Conservation (phyloP, 306 rosid genomes). For the Morella rubra region DNA sequence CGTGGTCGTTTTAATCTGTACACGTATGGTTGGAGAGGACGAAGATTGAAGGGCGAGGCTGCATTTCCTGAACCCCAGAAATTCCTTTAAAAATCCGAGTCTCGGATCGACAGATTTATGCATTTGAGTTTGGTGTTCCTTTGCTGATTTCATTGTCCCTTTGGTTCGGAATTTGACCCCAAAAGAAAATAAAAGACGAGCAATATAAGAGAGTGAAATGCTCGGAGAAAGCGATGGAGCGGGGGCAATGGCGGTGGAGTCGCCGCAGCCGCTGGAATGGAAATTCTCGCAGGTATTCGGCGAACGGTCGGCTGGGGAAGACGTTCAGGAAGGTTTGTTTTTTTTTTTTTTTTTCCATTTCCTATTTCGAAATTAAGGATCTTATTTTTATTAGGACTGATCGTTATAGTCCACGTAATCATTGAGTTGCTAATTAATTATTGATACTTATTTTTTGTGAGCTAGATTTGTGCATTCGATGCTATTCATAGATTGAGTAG, state of each 20-base stretch:
- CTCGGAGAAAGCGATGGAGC: constrained; percentile 37
- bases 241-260: constrained; percentile 23
- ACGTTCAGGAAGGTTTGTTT: constrained; percentile 59
- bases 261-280: constrained; percentile 46
- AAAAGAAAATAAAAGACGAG: neutral
- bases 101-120: constrained; percentile 42
- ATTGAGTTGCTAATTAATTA: neutral
- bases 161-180: neutral
- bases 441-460: neutral
- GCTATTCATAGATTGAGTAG: neutral
- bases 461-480: constrained; percentile 13
- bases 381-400: neutral
- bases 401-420: neutral
- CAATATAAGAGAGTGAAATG: constrained; percentile 17
- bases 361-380: constrained; percentile 13
- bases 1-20: neutral
- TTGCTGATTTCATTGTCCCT: neutral
- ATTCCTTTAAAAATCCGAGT: constrained; percentile 23
- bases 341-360: neutral
- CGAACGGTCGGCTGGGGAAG: constrained; percentile 62
- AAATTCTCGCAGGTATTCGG: constrained; percentile 61
- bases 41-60: constrained; percentile 30
- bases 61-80: constrained; percentile 26
- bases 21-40: constrained; percentile 24
- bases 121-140: constrained; percentile 30